Percentiles rank a stretch among this genome's conserved stretches.
Evolutionary conservation across 257 asterid species (phyloP).

Genomic region (Forsythia suspensa): DNA sequence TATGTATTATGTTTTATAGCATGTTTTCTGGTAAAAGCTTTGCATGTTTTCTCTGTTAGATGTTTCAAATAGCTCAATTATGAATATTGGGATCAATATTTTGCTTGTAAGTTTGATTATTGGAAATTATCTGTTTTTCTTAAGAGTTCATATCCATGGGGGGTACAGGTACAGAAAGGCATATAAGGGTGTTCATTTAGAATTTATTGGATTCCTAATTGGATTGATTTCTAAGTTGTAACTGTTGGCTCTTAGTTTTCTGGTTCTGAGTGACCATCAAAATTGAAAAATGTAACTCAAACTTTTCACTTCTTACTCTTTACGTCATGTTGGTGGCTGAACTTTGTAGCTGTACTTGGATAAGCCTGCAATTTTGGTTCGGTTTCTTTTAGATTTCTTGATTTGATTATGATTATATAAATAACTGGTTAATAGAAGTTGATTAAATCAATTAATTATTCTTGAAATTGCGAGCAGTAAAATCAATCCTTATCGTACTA

Average conservation of each 20-base stretch:
- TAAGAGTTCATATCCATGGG: neutral
- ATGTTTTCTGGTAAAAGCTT: neutral
- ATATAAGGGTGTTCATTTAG: neutral
- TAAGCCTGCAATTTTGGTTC: neutral
- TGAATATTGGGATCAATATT: neutral
- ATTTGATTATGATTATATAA: neutral
- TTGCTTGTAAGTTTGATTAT: neutral
- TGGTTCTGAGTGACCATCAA: neutral
- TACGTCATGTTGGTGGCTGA: neutral
- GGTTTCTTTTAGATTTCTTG: neutral
- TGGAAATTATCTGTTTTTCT: neutral
- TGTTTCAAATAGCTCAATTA: neutral
- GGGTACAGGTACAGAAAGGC: neutral
- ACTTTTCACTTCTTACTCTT: neutral
- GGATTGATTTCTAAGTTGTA: neutral
- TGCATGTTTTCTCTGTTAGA: neutral
- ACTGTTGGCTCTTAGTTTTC: neutral
- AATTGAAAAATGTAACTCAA: neutral
- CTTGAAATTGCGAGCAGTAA: neutral
- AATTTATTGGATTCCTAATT: neutral
- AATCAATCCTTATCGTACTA: no score
- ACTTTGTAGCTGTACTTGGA: neutral
- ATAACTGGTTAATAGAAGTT: neutral
- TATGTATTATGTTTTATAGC: neutral
- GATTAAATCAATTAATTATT: neutral